phyloP scores from a whole-genome alignment of 2,329 filamentous ascomycete species.

The Fusarium clavum region DNA sequence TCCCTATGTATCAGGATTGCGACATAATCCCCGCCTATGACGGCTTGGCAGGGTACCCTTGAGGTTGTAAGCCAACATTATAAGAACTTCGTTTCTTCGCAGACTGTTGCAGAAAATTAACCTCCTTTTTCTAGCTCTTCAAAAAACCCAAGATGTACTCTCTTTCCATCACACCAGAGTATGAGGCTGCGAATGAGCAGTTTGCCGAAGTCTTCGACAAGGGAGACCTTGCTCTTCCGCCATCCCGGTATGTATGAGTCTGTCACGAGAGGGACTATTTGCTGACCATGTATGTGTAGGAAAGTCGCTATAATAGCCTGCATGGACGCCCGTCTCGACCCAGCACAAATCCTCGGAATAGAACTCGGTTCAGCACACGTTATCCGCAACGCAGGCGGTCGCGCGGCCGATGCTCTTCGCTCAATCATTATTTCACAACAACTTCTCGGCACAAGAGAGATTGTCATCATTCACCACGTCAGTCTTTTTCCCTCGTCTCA shows the following conservation, averaged over 20 bases:
- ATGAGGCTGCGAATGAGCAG: constrained; percentile 40
- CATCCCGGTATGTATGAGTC: constrained; percentile 29
- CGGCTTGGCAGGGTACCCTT: constrained; percentile 4
- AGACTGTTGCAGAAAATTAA: neutral
- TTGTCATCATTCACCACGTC: constrained; percentile 77
- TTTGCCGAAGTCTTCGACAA: constrained; percentile 41
- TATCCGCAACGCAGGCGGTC: constrained; percentile 80
- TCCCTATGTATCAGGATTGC: constrained; percentile 20
- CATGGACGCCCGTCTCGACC: constrained; percentile 82
- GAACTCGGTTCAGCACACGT: constrained; percentile 77
- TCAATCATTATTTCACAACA: constrained; percentile 84
- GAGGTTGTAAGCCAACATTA: neutral
- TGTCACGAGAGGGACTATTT: neutral
- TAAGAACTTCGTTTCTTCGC: neutral
- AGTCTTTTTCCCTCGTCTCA: neutral
- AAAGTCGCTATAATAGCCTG: constrained; percentile 70
- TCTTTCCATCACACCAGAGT: constrained; percentile 38
- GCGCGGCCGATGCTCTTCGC: constrained; percentile 75
- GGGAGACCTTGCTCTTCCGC: constrained; percentile 40
- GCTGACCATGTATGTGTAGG: constrained; percentile 22
- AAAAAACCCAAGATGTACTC: constrained; percentile 13
- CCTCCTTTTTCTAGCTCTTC: no score
- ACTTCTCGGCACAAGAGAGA: constrained; percentile 79
- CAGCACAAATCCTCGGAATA: constrained; percentile 49
- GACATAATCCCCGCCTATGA: constrained; percentile 38